Evolutionary conservation across 2,329 filamentous ascomycete genomes (phyloP), one percentile per base, ranked within the genome.

Genomic region (Xylaria multiplex): DNA sequence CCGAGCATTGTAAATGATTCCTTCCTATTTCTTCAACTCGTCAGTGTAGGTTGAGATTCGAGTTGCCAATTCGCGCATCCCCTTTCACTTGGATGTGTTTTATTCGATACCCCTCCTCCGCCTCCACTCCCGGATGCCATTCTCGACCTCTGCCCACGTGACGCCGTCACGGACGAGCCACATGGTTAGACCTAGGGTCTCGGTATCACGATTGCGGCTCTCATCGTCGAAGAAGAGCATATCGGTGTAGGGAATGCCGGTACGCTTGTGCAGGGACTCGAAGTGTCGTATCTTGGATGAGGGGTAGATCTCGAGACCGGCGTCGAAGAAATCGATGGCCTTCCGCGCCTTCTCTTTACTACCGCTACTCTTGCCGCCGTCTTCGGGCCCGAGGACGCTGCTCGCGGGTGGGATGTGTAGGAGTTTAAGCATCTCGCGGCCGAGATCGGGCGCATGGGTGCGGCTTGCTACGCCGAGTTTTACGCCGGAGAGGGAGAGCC

Each of bases 151-250:
- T 0, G 83, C 83, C 80, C 88, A 90, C 2, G 86, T 90, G 60
- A 97, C 88, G 0, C 94, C 94, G 76, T 97, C 90, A 62, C 86
- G 82, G 0, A 98, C 90, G 56, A 97, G 80, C 75, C 88, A 89
- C 88, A 98, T 97, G 0, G 91, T 92, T 2, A 97, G 91, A 0
- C 94, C 94, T 56, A 97, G 74, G 30, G 76, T 81, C 81, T 90
- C 88, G 0, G 97, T 95, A 76, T 97, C 93, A 64, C 88, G 84
- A 76, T 98, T 98, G 67, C 95, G 82, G 59, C 85, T 84, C 85
- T 98, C 95, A 73, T 98, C 95, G 73, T 98, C 95, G 71, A 98
- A 98, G 79, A 98, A 98, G 40, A 98, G 78, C 90, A 98, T 97
- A 54, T 97, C 93, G 69, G 91, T 86, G 74, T 88, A 97, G 6